A percentile compares a stretch with the other conserved stretches of the same genome.
phyloP scores from a whole-genome alignment of 148 eudicot species.

The Rhododendron henanense region DNA sequence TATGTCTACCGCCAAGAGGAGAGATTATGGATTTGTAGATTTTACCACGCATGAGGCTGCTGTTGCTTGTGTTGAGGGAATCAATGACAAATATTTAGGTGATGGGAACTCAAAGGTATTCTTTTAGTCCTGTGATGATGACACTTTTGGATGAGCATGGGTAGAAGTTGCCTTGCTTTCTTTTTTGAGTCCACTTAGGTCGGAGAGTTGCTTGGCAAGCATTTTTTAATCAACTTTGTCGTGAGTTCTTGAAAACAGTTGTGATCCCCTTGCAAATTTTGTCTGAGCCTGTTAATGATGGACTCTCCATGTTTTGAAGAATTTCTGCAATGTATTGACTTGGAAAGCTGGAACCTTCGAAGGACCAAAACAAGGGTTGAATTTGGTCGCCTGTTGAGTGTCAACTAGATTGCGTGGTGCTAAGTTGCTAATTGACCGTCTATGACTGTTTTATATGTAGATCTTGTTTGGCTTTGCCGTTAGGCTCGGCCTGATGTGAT shows the following conservation, averaged over 20 bases:
- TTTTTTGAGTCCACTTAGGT: neutral
- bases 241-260: neutral
- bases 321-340: neutral
- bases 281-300: neutral
- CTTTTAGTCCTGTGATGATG: neutral
- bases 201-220: neutral
- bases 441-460: neutral
- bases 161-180: neutral
- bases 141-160: conserved; percentile 1
- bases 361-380: neutral
- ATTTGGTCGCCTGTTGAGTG: neutral
- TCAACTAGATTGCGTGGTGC: neutral
- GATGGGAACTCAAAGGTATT: conserved; percentile 73
- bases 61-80: conserved; percentile 67
- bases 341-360: neutral
- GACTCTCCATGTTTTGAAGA: neutral
- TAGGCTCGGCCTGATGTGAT: neutral
- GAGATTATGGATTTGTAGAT: conserved; percentile 92
- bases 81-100: conserved; percentile 51
- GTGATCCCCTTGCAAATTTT: neutral
- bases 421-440: neutral
- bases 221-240: neutral
- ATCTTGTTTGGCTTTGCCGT: neutral
- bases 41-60: conserved; percentile 78
- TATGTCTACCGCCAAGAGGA: conserved; percentile 79